Percentiles rank a stretch among this genome's conserved stretches.
Conservation (phyloP, 1,284 basidiomycete species). For the Trametes polyzona region DNA sequence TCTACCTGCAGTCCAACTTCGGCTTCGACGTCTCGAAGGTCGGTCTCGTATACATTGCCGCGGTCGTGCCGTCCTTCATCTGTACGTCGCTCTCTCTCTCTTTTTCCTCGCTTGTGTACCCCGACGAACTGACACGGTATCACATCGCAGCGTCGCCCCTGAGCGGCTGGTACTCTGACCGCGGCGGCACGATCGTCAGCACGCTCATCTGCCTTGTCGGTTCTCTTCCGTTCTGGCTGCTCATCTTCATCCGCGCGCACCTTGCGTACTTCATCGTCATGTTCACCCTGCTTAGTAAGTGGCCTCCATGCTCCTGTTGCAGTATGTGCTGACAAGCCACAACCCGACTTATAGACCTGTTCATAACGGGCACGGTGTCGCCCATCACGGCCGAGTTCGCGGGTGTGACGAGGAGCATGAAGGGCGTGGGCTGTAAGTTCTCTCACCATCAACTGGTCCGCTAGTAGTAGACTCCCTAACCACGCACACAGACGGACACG, state of each 20-base stretch:
- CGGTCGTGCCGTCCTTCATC: slow-evolving; percentile 68
- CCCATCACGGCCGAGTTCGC: slow-evolving; percentile 70
- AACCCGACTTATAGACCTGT: slow-evolving; percentile 51
- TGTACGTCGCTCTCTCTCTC: slow-evolving; percentile 41
- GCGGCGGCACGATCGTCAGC: slow-evolving; percentile 63
- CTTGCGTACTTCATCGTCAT: slow-evolving; percentile 65
- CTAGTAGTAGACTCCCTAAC: not conserved
- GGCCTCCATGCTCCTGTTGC: too few species aligned
- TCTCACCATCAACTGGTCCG: not conserved
- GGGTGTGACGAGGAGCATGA: slow-evolving; percentile 52
- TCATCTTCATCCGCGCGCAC: slow-evolving; percentile 55
- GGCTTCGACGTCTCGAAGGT: slow-evolving; percentile 62
- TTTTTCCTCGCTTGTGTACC: slow-evolving; percentile 24
- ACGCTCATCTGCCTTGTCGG: slow-evolving; percentile 53
- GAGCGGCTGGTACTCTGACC: slow-evolving; percentile 65
- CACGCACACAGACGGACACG: slow-evolving; percentile 56
- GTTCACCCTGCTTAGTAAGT: slow-evolving; percentile 61
- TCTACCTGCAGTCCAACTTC: slow-evolving; percentile 68
- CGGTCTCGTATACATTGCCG: slow-evolving; percentile 73
- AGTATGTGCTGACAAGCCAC: not conserved
- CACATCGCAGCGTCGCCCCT: slow-evolving; percentile 57
- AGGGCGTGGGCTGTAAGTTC: slow-evolving; percentile 68
- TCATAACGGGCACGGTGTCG: slow-evolving; percentile 57
- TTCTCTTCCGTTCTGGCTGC: slow-evolving; percentile 67
- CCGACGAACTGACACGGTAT: not conserved